These are phyloP conservation scores for Salvia rosmarinus DNA, from an alignment of 257 asterid species.

Conservation along the genomic window DNA sequence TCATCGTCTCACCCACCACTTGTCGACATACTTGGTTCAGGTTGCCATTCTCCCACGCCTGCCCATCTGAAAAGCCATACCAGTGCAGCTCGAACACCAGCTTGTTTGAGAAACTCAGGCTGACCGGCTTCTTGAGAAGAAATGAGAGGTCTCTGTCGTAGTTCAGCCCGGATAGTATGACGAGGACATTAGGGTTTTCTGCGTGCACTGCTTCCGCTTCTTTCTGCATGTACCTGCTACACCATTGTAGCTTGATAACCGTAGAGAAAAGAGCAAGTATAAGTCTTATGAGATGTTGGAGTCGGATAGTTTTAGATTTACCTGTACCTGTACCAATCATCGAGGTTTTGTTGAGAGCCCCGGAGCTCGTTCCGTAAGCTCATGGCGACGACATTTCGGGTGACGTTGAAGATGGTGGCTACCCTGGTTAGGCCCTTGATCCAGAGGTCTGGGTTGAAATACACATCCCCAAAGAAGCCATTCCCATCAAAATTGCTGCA, in stretches of 20 bases:
- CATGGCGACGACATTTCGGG: constrained; percentile 71
- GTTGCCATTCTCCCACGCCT: constrained; percentile 66
- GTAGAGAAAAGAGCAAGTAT: not conserved
- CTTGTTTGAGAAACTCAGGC: constrained; percentile 61
- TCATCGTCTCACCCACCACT: constrained; percentile 47
- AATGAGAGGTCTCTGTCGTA: constrained; percentile 77
- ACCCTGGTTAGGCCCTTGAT: constrained; percentile 72
- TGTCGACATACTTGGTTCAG: constrained; percentile 82
- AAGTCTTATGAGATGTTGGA: not conserved
- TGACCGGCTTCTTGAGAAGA: constrained; percentile 47
- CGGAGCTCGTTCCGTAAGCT: constrained; percentile 94
- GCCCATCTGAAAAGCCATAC: constrained; percentile 79
- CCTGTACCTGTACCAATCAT: constrained; percentile 96
- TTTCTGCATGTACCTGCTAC: constrained; percentile 74
- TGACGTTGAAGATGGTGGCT: constrained; percentile 66
- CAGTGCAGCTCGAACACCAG: constrained; percentile 80
- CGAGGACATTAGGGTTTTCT: constrained; percentile 70
- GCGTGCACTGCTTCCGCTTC: constrained; percentile 95
- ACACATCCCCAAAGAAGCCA: constrained; percentile 89
- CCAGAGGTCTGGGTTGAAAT: constrained; percentile 80
- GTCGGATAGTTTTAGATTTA: constrained; percentile 9
- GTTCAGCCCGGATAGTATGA: constrained; percentile 75
- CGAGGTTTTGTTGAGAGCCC: constrained; percentile 68
- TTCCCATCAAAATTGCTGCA: constrained; percentile 83
- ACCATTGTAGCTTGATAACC: not conserved